A percentile compares a stretch with the other conserved stretches of the same genome.
These are phyloP conservation scores for Daldinia sp. DNA, from an alignment of 2,329 filamentous ascomycete species.

Conservation along the genomic window DNA sequence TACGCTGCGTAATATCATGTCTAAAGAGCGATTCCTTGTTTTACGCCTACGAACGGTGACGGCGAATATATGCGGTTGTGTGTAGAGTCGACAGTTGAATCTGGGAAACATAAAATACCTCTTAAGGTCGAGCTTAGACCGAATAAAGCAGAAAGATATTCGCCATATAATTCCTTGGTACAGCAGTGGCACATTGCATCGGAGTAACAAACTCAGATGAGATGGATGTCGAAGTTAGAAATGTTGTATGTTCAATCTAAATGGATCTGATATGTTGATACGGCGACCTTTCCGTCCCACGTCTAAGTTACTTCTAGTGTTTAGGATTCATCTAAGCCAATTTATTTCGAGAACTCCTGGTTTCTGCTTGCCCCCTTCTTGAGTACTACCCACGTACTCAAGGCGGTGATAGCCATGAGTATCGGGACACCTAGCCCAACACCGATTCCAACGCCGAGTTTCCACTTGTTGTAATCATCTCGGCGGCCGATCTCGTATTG, in stretches of 20 bases:
- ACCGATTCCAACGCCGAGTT: conserved; percentile 7
- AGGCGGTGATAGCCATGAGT: conserved; percentile 1
- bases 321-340: too few relatives aligned
- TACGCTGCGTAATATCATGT: conserved; percentile 9
- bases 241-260: too few relatives aligned
- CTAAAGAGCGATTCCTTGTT: background rate
- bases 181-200: too few relatives aligned
- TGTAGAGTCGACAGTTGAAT: background rate
- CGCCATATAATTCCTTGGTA: too few relatives aligned
- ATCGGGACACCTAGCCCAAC: conserved; percentile 4
- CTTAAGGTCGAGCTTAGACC: background rate
- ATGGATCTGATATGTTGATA: too few relatives aligned
- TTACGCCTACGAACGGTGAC: background rate
- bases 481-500: background rate
- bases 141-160: too few relatives aligned
- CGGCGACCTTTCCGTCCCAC: too few relatives aligned
- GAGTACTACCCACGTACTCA: background rate
- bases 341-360: background rate
- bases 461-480: conserved; percentile 3
- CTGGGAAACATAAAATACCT: background rate
- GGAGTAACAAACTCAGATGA: too few relatives aligned
- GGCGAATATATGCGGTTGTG: background rate
- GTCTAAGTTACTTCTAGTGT: too few relatives aligned
- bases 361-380: conserved; percentile 33
- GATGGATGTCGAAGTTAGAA: too few relatives aligned